Evolutionary conservation across 148 eudicot genomes (phyloP).

Genomic region (Dianthus caryophyllus): DNA sequence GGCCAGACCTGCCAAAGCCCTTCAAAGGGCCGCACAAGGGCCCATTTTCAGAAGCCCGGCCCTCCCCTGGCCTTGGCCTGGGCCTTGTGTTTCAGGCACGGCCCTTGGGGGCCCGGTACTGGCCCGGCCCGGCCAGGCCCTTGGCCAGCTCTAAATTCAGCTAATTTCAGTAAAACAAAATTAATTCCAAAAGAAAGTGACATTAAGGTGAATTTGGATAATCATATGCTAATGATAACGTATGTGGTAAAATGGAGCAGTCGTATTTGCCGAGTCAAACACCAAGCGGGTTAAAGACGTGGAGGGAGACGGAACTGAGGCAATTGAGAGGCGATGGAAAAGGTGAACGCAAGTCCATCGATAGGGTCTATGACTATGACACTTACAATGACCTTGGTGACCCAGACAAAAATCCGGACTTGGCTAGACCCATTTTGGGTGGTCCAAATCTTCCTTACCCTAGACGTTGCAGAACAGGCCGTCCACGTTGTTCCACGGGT

Average conservation of each 20-base stretch:
- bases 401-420: conserved; percentile 32
- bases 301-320: conserved; percentile 44
- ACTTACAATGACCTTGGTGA: conserved; percentile 75
- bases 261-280: conserved; percentile 68
- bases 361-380: conserved; percentile 79
- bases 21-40: too few species aligned
- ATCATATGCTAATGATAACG: too few species aligned
- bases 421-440: conserved; percentile 63
- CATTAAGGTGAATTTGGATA: too few species aligned
- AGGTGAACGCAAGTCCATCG: conserved; percentile 47
- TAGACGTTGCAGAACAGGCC: conserved; percentile 71
- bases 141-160: too few species aligned
- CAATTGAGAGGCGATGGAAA: conserved; percentile 48
- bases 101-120: too few species aligned
- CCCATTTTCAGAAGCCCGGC: too few species aligned
- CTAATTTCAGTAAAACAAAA: too few species aligned
- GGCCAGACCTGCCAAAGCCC: too few species aligned
- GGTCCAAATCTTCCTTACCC: conserved; percentile 61
- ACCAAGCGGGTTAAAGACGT: conserved; percentile 53
- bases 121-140: too few species aligned
- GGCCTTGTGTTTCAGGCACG: too few species aligned
- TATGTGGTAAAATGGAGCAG: conserved; percentile 27
- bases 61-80: too few species aligned
- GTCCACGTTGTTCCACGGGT: conserved; percentile 40
- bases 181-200: too few species aligned